Base-by-base conservation (phyloP, 2,329 filamentous ascomycete species). In the Colletotrichum aenigma region DNA sequence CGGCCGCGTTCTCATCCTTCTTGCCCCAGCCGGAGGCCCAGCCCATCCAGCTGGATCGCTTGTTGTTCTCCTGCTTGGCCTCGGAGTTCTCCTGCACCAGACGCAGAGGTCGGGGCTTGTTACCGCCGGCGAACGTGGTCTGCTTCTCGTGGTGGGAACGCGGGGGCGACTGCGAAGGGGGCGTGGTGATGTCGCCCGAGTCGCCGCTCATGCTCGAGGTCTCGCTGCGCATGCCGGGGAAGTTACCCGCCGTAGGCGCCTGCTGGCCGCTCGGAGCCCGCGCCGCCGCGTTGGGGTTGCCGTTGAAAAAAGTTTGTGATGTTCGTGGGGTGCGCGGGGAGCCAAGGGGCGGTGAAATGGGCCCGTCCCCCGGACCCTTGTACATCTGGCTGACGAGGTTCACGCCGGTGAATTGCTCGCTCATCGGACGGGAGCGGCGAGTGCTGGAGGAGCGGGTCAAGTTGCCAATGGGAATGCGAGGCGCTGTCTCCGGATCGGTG, bases 331-430 rank as follows among this genome's bases (percentile, higher is more conserved):
- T 87, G 76, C 93, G 86, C 79, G 92, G 86, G 83, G 92, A 88
- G 78, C 87, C 87, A 30, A 93, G 85, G 5, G 90, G 87, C 60
- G 91, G 89, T 26, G 93, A 94, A 58, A 91, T 88, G 10, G 92
- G 90, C 6, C 91, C 90, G 26, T 94, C 90, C 43, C 43, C 43
- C 12, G 92, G 91, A 16, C 94, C 94, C 81, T 93, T 93, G 86
- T 97, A 97, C 94, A 98, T 98, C 84, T 96, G 96, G 80, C 95
- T 95, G 65, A 98, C 93, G 34, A 98, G 91, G 75, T 90, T 92
- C 21, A 92, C 93, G 60, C 86, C 86, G 1, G 89, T 90, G 81
- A 87, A 91, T 83, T 93, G 92, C 79, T 93, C 92, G 80, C 91
- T 93, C 85, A 91, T 91, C 71, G 92, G 92, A 52, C 92, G 87